phyloP scores from a whole-genome alignment of 2,329 filamentous ascomycete species.

The Falciphora oryzae region DNA sequence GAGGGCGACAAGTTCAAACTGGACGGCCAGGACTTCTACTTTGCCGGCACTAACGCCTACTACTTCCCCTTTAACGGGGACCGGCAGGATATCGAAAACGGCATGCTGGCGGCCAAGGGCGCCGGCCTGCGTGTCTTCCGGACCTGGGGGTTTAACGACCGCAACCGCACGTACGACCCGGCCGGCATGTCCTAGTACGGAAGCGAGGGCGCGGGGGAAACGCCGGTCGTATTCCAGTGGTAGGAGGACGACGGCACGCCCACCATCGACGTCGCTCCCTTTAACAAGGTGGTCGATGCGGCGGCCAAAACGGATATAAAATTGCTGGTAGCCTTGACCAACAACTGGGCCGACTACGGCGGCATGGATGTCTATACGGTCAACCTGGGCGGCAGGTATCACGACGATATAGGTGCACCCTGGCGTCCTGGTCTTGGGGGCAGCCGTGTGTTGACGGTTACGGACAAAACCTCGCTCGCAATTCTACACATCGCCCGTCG shows the following conservation, averaged over 20 bases:
- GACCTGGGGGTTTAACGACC: slow-evolving; percentile 14
- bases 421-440: no score
- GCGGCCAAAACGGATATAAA: slow-evolving; percentile 11
- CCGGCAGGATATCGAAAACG: slow-evolving; percentile 41
- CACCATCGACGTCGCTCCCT: slow-evolving; percentile 7
- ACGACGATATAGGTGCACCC: slow-evolving; percentile 12
- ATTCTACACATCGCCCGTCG: slow-evolving; percentile 1
- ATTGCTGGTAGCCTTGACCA: slow-evolving; percentile 9
- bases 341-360: slow-evolving; percentile 17
- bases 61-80: slow-evolving; percentile 49
- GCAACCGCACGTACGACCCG: slow-evolving; percentile 1
- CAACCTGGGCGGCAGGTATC: slow-evolving; percentile 6
- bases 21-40: slow-evolving; percentile 49
- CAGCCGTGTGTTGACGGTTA: no score
- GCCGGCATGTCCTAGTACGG: slow-evolving; percentile 1
- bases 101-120: slow-evolving; percentile 55
- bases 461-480: no score
- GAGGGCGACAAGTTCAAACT: slow-evolving; percentile 46
- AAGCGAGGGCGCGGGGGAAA: not conserved
- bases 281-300: slow-evolving; percentile 10
- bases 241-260: slow-evolving; percentile 33
- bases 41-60: slow-evolving; percentile 52
- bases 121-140: slow-evolving; percentile 26
- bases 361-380: slow-evolving; percentile 17
- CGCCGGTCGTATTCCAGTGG: slow-evolving; percentile 8